phyloP scores from a whole-genome alignment of 2,329 filamentous ascomycete genomes.

The Fusarium torreyae region DNA sequence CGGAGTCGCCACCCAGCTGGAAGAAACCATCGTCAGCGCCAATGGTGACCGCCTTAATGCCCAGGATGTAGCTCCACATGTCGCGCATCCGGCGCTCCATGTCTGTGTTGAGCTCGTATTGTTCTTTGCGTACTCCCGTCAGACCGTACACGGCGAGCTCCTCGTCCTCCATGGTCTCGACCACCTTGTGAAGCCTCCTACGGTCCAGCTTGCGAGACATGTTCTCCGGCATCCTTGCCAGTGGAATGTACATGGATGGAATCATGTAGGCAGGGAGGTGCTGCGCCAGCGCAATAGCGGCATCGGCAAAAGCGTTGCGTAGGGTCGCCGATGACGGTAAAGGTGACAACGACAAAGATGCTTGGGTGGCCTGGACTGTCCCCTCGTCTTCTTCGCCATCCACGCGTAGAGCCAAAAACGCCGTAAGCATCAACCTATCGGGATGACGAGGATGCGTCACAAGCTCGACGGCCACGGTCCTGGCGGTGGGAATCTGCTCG shows the following conservation, averaged over 20 bases:
- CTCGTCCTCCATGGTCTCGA: constrained; percentile 17
- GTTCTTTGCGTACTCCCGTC: constrained; percentile 14
- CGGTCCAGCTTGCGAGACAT: constrained; percentile 15
- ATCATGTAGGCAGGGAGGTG: constrained; percentile 16
- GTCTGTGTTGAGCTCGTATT: constrained; percentile 16
- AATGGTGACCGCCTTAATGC: constrained; percentile 53
- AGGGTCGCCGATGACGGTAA: constrained; percentile 13
- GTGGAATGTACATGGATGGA: constrained; percentile 15
- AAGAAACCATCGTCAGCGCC: constrained; percentile 64
- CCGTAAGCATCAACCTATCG: constrained; percentile 14
- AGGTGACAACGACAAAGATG: constrained; percentile 15
- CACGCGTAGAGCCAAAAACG: constrained; percentile 9
- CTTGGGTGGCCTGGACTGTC: constrained; percentile 12
- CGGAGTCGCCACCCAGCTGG: constrained; percentile 64
- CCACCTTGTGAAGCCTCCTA: constrained; percentile 16
- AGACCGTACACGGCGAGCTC: constrained; percentile 14
- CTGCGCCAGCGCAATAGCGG: constrained; percentile 13
- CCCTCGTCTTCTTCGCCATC: constrained; percentile 16
- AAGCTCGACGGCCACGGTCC: constrained; percentile 14
- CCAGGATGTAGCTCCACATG: constrained; percentile 58
- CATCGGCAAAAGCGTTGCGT: constrained; percentile 12
- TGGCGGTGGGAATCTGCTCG: constrained; percentile 23
- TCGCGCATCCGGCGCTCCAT: constrained; percentile 3
- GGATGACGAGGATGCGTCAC: constrained; percentile 13
- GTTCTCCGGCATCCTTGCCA: constrained; percentile 16